Base-by-base conservation (phyloP, 1,284 basidiomycete genomes). In the Phenoliferia sp. region DNA sequence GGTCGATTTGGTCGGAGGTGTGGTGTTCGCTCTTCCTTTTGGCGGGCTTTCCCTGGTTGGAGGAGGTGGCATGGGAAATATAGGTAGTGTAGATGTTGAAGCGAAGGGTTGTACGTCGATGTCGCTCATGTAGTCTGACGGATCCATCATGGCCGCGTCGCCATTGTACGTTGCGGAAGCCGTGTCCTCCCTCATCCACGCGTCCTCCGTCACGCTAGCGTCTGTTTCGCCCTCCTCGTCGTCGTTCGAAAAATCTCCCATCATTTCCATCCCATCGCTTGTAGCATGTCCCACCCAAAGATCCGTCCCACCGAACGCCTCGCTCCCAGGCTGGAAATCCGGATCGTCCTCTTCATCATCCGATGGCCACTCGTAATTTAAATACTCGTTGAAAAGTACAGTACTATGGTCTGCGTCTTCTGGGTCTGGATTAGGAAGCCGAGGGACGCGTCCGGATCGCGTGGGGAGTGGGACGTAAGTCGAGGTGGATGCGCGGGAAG, bases 311-410 rank as follows among this genome's bases (percentile, higher is more conserved):
- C 48, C 28, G 48, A 52, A 52, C 22, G 48, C 7, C 9, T 52
- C 48, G 48, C 48, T 52, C 19, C 22, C 28, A 6, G 48, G 48
- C 15, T 29, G 3, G 22, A 56, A 56, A 31, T 56, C 54, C 15
- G 54, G 54, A n/a, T 56, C 54, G n/a, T 56, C 28, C 10, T 61
- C 59, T 36, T 61, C 36, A 22, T 32, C 36, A 32, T 61, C 59
- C 15, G 35, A 61, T 9, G 59, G 59, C 44, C 59, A 61, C 6
- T 32, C 44, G 59, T 61, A 35, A 29, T 59, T 59, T 12, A 59
- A 29, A 19, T 59, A 33, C 54, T 56, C 54, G 54, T 56, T 56
- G 54, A 56, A 56, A 7, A 56, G 54, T 7, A 56, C 4, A 5
- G 29, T 56, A 5, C 6, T 7, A n/a, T 31, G 54, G 22, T 56